Evolutionary conservation across 73 alveolate species (phyloP).

Genomic region (Tetrahymena elliotti): DNA sequence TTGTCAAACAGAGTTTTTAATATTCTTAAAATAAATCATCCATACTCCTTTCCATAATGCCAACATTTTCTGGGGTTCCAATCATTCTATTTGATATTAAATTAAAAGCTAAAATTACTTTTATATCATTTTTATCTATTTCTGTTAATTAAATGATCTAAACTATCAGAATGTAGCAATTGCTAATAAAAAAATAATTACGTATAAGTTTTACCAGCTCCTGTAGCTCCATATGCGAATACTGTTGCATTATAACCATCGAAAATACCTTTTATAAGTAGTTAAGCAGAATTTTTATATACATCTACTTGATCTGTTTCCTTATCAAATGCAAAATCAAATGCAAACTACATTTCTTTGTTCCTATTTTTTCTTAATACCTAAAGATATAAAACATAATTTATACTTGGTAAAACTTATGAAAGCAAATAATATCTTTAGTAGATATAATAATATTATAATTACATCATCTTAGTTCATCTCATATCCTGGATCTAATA

Average conservation of each 20-base stretch:
- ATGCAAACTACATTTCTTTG: constrained; percentile 91
- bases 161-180: background rate
- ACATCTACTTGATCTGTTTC: constrained; percentile 73
- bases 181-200: background rate
- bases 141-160: background rate
- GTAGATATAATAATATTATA: background rate
- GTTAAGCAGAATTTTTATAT: constrained; percentile 81
- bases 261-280: constrained; percentile 86
- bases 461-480: constrained; percentile 20
- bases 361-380: constrained; percentile 80
- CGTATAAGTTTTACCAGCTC: constrained; percentile 98
- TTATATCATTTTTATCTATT: too few species aligned
- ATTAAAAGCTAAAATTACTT: background rate
- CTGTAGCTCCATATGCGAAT: constrained; percentile 98
- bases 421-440: background rate
- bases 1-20: background rate
- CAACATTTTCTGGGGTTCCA: background rate
- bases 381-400: constrained; percentile 7
- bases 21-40: background rate
- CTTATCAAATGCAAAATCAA: constrained; percentile 93
- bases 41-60: background rate
- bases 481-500: constrained; percentile 44
- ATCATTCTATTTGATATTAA: background rate
- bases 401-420: background rate
- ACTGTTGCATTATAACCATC: constrained; percentile 97